Evolutionary conservation across 257 asterid genomes (phyloP).

Genomic region (Nicotiana noctiflora): DNA sequence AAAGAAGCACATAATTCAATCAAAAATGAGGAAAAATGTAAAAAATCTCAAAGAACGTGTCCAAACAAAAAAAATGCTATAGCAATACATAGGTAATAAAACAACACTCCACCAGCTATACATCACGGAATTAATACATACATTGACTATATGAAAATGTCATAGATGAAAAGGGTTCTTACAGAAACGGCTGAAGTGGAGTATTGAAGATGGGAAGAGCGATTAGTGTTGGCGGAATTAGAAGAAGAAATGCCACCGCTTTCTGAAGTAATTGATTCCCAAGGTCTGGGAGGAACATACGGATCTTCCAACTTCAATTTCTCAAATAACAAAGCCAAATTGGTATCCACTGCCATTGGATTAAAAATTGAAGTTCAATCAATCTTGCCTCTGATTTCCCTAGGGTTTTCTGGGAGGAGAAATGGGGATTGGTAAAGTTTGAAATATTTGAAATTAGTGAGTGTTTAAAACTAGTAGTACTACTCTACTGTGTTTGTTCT

Average conservation of each 20-base stretch:
- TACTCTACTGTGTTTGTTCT: not conserved
- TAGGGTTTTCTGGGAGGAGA: not conserved
- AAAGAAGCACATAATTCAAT: not conserved
- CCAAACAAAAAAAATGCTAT: not conserved
- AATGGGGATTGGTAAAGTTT: not conserved
- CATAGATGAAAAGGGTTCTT: slow-evolving; percentile 12
- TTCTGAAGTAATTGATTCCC: slow-evolving; percentile 68
- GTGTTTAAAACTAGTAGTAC: not conserved
- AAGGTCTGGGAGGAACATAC: slow-evolving; percentile 63
- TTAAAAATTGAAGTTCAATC: not conserved
- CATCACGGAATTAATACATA: not conserved
- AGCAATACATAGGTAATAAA: not conserved
- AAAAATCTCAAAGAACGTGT: not conserved
- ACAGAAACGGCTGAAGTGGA: slow-evolving; percentile 56
- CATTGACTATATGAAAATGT: not conserved
- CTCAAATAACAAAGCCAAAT: slow-evolving; percentile 44
- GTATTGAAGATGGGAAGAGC: slow-evolving; percentile 29
- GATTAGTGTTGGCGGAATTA: slow-evolving; percentile 19
- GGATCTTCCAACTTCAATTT: slow-evolving; percentile 65
- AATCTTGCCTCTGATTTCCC: not conserved
- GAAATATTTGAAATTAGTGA: not conserved
- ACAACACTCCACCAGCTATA: not conserved
- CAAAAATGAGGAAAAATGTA: not conserved
- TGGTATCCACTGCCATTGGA: slow-evolving; percentile 53
- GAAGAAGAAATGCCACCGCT: slow-evolving; percentile 29